phyloP scores from a whole-genome alignment of 2,329 filamentous ascomycete species.

The Pyrenophora graminea region DNA sequence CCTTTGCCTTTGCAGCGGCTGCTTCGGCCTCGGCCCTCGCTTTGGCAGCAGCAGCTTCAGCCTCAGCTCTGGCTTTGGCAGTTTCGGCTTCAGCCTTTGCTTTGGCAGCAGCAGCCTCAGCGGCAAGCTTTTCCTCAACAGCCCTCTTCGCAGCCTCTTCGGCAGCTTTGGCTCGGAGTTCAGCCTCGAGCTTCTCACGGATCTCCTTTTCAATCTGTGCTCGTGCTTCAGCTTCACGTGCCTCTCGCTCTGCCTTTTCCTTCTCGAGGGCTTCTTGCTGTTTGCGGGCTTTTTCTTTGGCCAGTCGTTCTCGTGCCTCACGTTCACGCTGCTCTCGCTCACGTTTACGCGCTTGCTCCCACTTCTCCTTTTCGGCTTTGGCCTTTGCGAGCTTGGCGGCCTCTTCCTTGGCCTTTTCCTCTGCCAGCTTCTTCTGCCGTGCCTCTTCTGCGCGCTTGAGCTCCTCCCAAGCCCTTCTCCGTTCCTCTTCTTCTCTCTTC shows the following conservation, averaged over 20 bases:
- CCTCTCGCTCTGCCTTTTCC: constrained; percentile 45
- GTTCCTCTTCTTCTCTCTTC: constrained; percentile 49
- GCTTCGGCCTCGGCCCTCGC: constrained; percentile 35
- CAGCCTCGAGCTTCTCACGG: constrained; percentile 48
- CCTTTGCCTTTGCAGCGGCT: constrained; percentile 39
- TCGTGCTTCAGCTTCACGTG: constrained; percentile 42
- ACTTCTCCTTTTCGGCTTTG: constrained; percentile 56
- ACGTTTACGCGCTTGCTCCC: constrained; percentile 55
- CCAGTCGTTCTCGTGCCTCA: constrained; percentile 53
- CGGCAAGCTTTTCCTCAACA: constrained; percentile 42
- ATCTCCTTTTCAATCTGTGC: constrained; percentile 49
- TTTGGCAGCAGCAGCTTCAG: constrained; percentile 37
- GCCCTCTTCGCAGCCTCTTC: constrained; percentile 47
- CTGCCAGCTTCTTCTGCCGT: constrained; percentile 35
- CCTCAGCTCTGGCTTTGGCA: constrained; percentile 40
- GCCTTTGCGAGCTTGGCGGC: constrained; percentile 51
- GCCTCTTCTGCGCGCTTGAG: constrained; percentile 44
- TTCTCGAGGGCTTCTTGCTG: constrained; percentile 50
- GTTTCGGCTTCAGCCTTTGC: constrained; percentile 37
- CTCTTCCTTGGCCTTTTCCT: constrained; percentile 55
- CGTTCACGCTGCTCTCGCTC: constrained; percentile 55
- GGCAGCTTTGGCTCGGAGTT: constrained; percentile 45
- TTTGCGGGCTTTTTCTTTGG: constrained; percentile 46
- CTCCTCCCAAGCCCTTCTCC: constrained; percentile 50
- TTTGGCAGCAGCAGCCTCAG: constrained; percentile 36